Evolutionary conservation across 2,329 filamentous ascomycete species (phyloP), one percentile per base, ranked within the genome.

Genomic region (Escovopsis sp.): DNA sequence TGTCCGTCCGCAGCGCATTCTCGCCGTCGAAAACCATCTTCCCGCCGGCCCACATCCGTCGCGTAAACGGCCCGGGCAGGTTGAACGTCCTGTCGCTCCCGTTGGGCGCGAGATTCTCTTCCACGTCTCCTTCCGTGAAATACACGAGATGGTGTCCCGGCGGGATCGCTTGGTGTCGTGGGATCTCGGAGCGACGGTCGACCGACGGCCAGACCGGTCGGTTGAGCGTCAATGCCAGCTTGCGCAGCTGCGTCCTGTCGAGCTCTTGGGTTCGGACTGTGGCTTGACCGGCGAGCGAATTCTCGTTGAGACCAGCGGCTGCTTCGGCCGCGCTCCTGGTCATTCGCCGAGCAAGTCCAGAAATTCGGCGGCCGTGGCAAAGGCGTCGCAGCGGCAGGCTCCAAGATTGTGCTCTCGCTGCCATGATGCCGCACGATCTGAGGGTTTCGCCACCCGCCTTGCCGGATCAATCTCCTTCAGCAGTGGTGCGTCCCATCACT

Each of bases 31-130:
- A 45, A 12, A 56, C 54, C 57, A 81, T 72, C 43, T 65, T 62
- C 0, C 78, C 78, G 2, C 77, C 77, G 0, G 77, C 77, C 78
- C 78, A 82, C 77, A 82, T 81, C 11, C 77, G 65, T 28, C 77
- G 59, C 2, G 74, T 77, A 44, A 80, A 82, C 0, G 76, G 76
- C 3, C 59, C 47, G 0, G 72, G 66, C 0, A 76, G 69, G 49
- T 79, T 81, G 53, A 75, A 80, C 0, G 69, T 70, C 1, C 54
- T 59, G 57, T 82, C 77, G 0, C 73, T 77, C 12, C 78, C 78
- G 54, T 82, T 77, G 0, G 54, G 47, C 0, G 75, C 76, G 1
- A 82, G 64, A 6, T 72, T 65, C 1, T 53, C 47, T 50, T 80
- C 77, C 0, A 72, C 47, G 4, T 70, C 70, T 0, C 61, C 60